These are phyloP conservation scores for Eimeria praecox DNA, from an alignment of 169 alveolate species.

Conservation along the genomic window DNA sequence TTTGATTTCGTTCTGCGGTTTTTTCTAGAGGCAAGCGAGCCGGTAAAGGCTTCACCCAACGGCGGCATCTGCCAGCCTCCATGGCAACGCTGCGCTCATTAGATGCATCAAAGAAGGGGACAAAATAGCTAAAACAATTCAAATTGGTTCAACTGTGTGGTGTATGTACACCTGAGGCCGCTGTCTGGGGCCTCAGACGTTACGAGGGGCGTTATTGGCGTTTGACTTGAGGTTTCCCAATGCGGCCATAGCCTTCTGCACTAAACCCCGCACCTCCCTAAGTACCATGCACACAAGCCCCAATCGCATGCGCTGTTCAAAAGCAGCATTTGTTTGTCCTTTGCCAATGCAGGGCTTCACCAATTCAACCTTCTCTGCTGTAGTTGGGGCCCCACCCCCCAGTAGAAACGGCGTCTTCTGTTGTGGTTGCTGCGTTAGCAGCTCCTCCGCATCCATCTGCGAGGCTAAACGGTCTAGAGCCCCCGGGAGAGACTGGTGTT, in stretches of 20 bases:
- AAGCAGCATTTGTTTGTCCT: neutral
- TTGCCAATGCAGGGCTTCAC: conserved; percentile 7
- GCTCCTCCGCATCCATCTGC: conserved; percentile 61
- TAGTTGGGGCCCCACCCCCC: conserved; percentile 37
- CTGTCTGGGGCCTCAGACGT: neutral
- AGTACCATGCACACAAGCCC: conserved; percentile 35
- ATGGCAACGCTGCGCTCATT: neutral
- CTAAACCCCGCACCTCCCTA: conserved; percentile 33
- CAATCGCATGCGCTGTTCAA: conserved; percentile 28
- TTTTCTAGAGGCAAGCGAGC: neutral
- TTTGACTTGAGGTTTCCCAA: neutral
- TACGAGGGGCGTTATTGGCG: neutral
- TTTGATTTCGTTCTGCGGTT: neutral
- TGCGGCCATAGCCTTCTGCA: neutral
- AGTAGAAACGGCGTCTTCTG: neutral
- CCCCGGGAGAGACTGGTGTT: conserved; percentile 20
- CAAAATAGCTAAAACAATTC: neutral
- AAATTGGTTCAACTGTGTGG: neutral
- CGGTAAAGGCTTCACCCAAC: neutral
- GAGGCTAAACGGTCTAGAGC: conserved; percentile 33
- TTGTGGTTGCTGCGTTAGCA: conserved; percentile 8
- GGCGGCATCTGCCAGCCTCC: neutral
- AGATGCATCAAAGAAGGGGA: neutral
- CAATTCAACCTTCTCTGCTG: conserved; percentile 45
- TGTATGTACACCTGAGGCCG: neutral